Evolutionary conservation across 2,329 filamentous ascomycete genomes (phyloP).

Genomic region (Fusarium sp.): DNA sequence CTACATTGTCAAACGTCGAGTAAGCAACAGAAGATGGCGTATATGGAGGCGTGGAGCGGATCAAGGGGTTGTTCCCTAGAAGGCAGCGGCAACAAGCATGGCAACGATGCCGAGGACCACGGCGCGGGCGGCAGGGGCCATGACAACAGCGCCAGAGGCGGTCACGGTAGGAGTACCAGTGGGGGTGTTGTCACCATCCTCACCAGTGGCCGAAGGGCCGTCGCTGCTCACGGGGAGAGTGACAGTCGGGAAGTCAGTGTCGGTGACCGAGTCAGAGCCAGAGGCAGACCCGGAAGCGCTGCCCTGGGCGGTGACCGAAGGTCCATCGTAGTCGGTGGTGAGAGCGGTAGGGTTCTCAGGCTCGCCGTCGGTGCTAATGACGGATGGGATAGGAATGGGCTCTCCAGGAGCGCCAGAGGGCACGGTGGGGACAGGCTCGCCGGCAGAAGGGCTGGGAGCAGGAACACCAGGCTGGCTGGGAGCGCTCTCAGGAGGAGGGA

Average conservation of each 20-base stretch:
- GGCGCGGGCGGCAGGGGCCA: conserved; percentile 34
- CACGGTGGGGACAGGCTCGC: conserved; percentile 15
- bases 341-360: conserved; percentile 31
- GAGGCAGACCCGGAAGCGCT: conserved; percentile 3
- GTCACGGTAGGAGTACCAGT: conserved; percentile 45
- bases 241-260: conserved; percentile 1
- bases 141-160: conserved; percentile 48
- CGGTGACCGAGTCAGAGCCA: conserved; percentile 11
- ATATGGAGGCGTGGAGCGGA: conserved; percentile 18
- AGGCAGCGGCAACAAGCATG: conserved; percentile 42
- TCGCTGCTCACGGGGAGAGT: neutral
- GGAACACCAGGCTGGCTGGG: conserved; percentile 23
- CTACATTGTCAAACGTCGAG: conserved; percentile 22
- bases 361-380: conserved; percentile 34
- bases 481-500: conserved; percentile 15
- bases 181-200: conserved; percentile 33
- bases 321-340: conserved; percentile 31
- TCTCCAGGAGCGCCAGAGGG: conserved; percentile 15
- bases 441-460: neutral
- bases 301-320: conserved; percentile 33
- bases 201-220: conserved; percentile 31
- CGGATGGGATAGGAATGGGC: conserved; percentile 20
- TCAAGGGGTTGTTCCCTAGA: conserved; percentile 34
- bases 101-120: conserved; percentile 42
- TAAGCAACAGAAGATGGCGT: conserved; percentile 25